Evolutionary conservation across 768 basidiomycete species (phyloP), one percentile per base, ranked within the genome.

Genomic region (Mycena latifolia): DNA sequence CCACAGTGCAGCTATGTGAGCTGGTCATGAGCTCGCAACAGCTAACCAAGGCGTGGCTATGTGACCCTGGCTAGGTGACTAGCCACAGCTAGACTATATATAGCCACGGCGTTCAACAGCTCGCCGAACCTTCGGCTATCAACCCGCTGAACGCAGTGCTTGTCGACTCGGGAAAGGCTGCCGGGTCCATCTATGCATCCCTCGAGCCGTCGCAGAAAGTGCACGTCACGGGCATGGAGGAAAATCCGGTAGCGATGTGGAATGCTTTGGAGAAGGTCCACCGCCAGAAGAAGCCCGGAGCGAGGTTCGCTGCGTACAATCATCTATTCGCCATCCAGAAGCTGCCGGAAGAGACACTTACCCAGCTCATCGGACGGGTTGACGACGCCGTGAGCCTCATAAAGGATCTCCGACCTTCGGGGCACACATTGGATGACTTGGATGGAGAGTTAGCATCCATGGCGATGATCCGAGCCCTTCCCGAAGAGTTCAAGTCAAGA

Each of bases 201-300:
- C 39, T 75, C 11, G 71, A 72, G 31, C 17, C 43, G 15, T 61
- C 66, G 22, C 71, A 74, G 52, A 70, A 65, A 59, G 60, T 66
- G 1, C 68, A 74, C 45, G 56, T 73, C 47, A 69, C 56, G 55
- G 68, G 61, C 9, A 47, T 61, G 57, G 66, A 70, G 43, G 68
- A 71, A 28, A 62, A 75, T 55, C 74, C 74, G 15, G 54, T 71
- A 27, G 55, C 66, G 45, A 74, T 74, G 70, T 75, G 69, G 72
- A 41, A 45, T 0, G n/a, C 60, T 10, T 41, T 75, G 33, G 66
- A 71, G 45, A 47, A 15, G 10, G 67, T 64, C 20, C 73, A 75
- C 56, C 35, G 67, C 17, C 67, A 71, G 28, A 74, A 75, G 59
- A 71, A 70, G 41, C 71, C 72, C 8, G 67, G 72, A 11, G 64